A percentile compares a stretch with the other conserved stretches of the same genome.
Conservation (phyloP, 192 early-diverging fungal genomes). For the Coemansia sp. region DNA sequence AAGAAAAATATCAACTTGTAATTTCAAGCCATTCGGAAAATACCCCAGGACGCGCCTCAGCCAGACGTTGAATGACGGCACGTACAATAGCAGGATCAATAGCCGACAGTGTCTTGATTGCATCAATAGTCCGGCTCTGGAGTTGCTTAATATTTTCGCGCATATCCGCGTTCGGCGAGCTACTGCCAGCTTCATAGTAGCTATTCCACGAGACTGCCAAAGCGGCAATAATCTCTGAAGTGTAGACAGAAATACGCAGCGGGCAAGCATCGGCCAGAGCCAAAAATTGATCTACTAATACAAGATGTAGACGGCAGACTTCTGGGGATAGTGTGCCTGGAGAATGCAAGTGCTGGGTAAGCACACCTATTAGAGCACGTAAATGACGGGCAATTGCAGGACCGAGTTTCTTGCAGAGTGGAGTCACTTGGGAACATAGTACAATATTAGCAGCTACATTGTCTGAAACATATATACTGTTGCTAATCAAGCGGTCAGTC, state of each 20-base stretch:
- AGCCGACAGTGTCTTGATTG: background rate
- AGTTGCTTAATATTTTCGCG: background rate
- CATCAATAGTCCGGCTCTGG: background rate
- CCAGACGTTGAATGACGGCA: background rate
- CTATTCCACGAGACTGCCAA: constrained; percentile 34
- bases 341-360: constrained; percentile 17
- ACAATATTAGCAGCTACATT: constrained; percentile 19
- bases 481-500: constrained; percentile 21
- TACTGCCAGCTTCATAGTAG: background rate
- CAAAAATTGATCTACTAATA: constrained; percentile 17
- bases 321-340: constrained; percentile 13
- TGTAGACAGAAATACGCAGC: constrained; percentile 23
- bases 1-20: background rate
- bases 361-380: constrained; percentile 32
- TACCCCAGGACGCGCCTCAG: background rate
- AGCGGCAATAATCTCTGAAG: constrained; percentile 26
- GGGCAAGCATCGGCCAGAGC: constrained; percentile 23
- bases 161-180: background rate
- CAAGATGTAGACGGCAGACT: constrained; percentile 20
- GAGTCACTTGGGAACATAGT: constrained; percentile 17
- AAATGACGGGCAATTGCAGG: constrained; percentile 29
- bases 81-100: background rate
- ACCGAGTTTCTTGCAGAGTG: constrained; percentile 21
- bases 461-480: constrained; percentile 32
- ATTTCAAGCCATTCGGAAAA: constrained; percentile 3